phyloP scores from a whole-genome alignment of 139 green algal species.

The Coelastrella sp. region DNA sequence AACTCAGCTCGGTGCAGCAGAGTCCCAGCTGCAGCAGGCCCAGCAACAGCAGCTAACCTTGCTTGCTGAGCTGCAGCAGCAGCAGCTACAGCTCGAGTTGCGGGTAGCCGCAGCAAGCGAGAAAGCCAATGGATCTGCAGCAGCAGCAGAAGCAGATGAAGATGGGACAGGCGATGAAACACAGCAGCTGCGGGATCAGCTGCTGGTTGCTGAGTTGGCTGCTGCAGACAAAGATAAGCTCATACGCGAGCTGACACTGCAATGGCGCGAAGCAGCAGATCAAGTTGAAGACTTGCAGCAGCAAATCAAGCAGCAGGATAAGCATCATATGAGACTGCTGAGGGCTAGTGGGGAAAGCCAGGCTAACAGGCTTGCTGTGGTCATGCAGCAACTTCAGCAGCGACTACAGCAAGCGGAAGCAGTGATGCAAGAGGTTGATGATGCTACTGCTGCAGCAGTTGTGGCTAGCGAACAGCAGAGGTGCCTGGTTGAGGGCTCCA shows the following conservation, averaged over 20 bases:
- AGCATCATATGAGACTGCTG: constrained; percentile 7
- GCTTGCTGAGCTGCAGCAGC: constrained; percentile 17
- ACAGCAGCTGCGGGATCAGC: constrained; percentile 20
- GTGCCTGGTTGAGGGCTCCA: neutral
- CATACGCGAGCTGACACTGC: neutral
- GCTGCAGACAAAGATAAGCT: constrained; percentile 22
- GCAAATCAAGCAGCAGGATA: neutral
- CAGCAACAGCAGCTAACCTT: neutral
- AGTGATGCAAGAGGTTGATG: neutral
- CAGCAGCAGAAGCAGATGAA: constrained; percentile 12
- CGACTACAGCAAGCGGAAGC: neutral
- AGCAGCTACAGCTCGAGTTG: constrained; percentile 22
- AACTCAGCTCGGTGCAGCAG: constrained; percentile 5
- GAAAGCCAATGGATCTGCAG: neutral
- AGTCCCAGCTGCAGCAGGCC: constrained; percentile 29
- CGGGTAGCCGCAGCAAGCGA: constrained; percentile 22
- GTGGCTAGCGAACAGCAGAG: neutral
- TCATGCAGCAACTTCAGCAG: neutral
- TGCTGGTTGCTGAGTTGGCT: constrained; percentile 16
- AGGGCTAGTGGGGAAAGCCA: neutral
- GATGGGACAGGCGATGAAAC: too few species aligned
- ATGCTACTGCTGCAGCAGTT: neutral
- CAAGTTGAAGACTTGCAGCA: constrained; percentile 31
- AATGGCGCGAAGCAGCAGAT: constrained; percentile 11
- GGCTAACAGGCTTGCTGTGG: neutral